These are phyloP conservation scores for Agaricus sinodeliciosus DNA, from an alignment of 768 basidiomycete genomes.

Conservation along the genomic window DNA sequence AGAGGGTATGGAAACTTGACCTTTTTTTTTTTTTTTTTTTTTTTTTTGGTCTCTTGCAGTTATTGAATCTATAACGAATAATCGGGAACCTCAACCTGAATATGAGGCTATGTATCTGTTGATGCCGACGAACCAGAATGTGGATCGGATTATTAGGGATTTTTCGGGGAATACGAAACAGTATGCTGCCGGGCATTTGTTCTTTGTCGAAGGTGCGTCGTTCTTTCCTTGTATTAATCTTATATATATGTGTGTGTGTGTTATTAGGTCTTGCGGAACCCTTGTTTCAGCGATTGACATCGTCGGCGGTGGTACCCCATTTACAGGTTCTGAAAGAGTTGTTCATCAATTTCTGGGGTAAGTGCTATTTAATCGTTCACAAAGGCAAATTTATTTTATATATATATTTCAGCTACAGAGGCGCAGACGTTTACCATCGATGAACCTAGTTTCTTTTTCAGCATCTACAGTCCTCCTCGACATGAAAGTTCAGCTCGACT, in stretches of 20 bases:
- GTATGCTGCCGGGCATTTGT: slow-evolving; percentile 83
- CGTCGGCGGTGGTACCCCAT: slow-evolving; percentile 70
- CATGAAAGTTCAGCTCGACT: slow-evolving; percentile 58
- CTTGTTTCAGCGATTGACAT: slow-evolving; percentile 68
- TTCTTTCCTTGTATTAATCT: neutral
- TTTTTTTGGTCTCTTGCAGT: slow-evolving; percentile 44
- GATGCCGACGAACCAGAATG: slow-evolving; percentile 92
- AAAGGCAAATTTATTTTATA: too few species aligned
- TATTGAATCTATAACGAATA: slow-evolving; percentile 82
- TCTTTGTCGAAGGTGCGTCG: slow-evolving; percentile 79
- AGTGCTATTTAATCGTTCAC: too few species aligned
- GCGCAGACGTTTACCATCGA: slow-evolving; percentile 79
- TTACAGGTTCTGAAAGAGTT: slow-evolving; percentile 80
- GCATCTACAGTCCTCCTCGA: slow-evolving; percentile 80
- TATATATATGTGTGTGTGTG: too few species aligned
- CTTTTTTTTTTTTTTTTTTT: too few species aligned
- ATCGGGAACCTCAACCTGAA: slow-evolving; percentile 75
- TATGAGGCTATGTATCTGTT: slow-evolving; percentile 93
- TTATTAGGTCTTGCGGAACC: slow-evolving; percentile 70
- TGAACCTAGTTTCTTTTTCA: slow-evolving; percentile 78
- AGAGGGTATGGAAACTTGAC: too few species aligned
- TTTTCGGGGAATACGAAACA: slow-evolving; percentile 50
- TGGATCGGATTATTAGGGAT: slow-evolving; percentile 86
- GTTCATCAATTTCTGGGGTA: slow-evolving; percentile 91
- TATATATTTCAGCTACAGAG: too few species aligned